phyloP scores from a whole-genome alignment of 2,329 filamentous ascomycete genomes.

The Ceratocystis cubensis region DNA sequence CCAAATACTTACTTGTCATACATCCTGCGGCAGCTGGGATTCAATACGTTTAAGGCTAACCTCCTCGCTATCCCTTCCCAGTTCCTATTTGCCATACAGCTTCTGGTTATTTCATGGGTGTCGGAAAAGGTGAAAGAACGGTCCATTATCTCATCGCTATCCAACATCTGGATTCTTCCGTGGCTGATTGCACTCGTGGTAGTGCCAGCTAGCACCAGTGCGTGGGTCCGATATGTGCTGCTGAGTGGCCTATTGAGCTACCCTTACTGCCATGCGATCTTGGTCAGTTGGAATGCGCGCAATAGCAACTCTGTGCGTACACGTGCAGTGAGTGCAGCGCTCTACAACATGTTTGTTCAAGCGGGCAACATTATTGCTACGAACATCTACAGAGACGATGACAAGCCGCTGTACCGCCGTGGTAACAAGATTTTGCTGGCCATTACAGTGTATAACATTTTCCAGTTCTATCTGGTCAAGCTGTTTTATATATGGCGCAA shows the following conservation, averaged over 20 bases:
- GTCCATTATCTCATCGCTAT: constrained; percentile 34
- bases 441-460: constrained; percentile 37
- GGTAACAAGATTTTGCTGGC: constrained; percentile 40
- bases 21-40: constrained; percentile 34
- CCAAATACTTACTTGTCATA: constrained; percentile 36
- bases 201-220: constrained; percentile 29
- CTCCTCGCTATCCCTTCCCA: constrained; percentile 36
- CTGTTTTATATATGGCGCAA: constrained; percentile 38
- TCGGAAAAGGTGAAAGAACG: constrained; percentile 35
- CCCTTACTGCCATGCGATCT: constrained; percentile 38
- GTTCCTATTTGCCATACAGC: constrained; percentile 35
- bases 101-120: constrained; percentile 36
- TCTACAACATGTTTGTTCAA: constrained; percentile 40
- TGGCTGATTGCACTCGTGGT: constrained; percentile 35
- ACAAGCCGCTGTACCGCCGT: constrained; percentile 39
- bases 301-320: constrained; percentile 39
- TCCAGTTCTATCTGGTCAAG: constrained; percentile 35
- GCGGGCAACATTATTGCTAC: constrained; percentile 33
- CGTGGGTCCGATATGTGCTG: constrained; percentile 34
- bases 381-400: constrained; percentile 44
- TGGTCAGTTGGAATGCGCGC: constrained; percentile 37
- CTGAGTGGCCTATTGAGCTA: constrained; percentile 34
- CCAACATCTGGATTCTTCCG: constrained; percentile 40
- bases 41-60: constrained; percentile 36
- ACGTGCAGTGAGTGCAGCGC: constrained; percentile 35